Conservation (phyloP, 148 eudicot species). For the Beta vulgaris region DNA sequence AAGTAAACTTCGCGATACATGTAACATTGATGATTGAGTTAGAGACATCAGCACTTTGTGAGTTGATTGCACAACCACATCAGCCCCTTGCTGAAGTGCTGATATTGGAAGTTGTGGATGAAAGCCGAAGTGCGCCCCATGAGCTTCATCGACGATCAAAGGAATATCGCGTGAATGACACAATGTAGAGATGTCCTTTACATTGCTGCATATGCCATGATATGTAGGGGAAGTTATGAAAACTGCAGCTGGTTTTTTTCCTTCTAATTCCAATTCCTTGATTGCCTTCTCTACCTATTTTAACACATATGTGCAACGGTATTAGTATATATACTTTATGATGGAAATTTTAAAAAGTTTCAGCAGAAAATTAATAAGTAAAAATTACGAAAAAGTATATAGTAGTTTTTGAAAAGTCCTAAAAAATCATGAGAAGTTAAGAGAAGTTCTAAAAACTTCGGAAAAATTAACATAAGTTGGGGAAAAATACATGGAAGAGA, state of each 20-base stretch:
- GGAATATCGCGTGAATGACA: conserved; percentile 50
- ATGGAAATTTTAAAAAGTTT: too few relatives aligned
- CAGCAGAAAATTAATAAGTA: too few relatives aligned
- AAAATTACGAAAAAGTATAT: too few relatives aligned
- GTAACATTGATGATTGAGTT: conserved; percentile 80
- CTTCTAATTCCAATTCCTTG: conserved; percentile 45
- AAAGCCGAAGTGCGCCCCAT: conserved; percentile 81
- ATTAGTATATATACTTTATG: too few relatives aligned
- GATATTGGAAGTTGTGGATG: conserved; percentile 55
- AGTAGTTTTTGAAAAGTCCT: too few relatives aligned
- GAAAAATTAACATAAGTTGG: too few relatives aligned
- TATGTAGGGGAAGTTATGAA: conserved; percentile 65
- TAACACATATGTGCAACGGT: too few relatives aligned
- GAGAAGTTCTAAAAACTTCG: background rate
- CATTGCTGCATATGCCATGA: conserved; percentile 67
- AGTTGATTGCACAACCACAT: conserved; percentile 70
- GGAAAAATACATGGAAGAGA: too few relatives aligned
- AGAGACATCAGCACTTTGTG: conserved; percentile 75
- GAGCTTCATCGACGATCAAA: conserved; percentile 78
- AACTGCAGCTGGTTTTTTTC: conserved; percentile 59
- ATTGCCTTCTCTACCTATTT: conserved; percentile 63
- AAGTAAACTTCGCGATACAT: conserved; percentile 38
- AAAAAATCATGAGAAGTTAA: too few relatives aligned
- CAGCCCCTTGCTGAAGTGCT: conserved; percentile 73
- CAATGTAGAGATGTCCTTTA: conserved; percentile 41